phyloP scores from a whole-genome alignment of 345 rosid species.

The Eucalyptus sp. region DNA sequence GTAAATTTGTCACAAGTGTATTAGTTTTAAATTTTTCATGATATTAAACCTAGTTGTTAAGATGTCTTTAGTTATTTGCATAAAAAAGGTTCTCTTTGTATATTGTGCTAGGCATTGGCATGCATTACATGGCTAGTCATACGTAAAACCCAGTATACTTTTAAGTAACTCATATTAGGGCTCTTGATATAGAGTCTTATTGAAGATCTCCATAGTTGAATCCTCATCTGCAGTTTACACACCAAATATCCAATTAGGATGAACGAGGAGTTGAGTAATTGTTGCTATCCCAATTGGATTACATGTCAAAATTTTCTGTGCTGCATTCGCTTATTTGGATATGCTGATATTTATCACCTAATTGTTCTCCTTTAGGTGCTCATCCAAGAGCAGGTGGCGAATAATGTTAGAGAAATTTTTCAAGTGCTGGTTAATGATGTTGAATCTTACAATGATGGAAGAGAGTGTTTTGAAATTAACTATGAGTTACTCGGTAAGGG shows the following conservation, averaged over 20 bases:
- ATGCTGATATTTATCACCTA: not conserved
- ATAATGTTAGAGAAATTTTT: conserved; percentile 23
- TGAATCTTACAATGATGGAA: conserved; percentile 14
- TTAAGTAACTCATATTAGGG: not conserved
- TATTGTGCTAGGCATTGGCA: not conserved
- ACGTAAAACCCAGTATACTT: not conserved
- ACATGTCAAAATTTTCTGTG: not conserved
- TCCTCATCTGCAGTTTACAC: not conserved
- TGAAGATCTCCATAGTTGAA: not conserved
- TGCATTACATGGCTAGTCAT: not conserved
- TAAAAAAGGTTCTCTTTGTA: not conserved
- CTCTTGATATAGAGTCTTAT: not conserved
- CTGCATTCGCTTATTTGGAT: not conserved
- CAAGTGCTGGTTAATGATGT: conserved; percentile 22
- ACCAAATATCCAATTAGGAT: not conserved
- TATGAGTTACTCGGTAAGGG: conserved; percentile 50
- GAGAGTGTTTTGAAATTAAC: conserved; percentile 21
- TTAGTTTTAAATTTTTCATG: too few relatives aligned
- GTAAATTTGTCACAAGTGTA: too few relatives aligned
- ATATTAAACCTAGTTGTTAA: not conserved
- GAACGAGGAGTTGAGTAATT: not conserved
- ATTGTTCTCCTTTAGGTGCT: conserved; percentile 34
- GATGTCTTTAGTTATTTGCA: not conserved
- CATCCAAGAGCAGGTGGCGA: conserved; percentile 36
- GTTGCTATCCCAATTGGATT: not conserved